A percentile compares a stretch with the other conserved stretches of the same genome.
These are phyloP conservation scores for Lichtheimia ornata DNA, from an alignment of 371 early-diverging fungal species.

Conservation along the genomic window DNA sequence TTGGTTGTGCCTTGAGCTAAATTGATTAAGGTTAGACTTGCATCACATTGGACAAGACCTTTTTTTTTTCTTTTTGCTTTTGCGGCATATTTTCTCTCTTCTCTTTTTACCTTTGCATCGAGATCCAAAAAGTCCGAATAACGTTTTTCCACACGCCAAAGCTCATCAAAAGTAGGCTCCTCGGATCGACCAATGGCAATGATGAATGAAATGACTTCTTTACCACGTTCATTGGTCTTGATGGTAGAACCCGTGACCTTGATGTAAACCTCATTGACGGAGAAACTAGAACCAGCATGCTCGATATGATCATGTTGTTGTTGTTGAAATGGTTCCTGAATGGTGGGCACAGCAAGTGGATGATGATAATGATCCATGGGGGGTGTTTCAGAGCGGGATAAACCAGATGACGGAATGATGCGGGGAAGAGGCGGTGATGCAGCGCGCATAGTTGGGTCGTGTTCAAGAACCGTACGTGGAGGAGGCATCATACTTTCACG, in stretches of 20 bases:
- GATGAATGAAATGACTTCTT: slow-evolving; percentile 69
- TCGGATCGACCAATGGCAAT: slow-evolving; percentile 43
- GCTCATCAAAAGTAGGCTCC: slow-evolving; percentile 34
- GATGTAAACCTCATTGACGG: slow-evolving; percentile 20
- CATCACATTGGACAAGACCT: too few relatives aligned
- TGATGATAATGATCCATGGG: slow-evolving; percentile 3
- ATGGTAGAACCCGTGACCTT: slow-evolving; percentile 74
- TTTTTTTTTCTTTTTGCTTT: too few relatives aligned
- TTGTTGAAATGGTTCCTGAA: slow-evolving; percentile 11
- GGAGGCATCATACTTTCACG: slow-evolving; percentile 17
- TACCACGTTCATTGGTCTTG: slow-evolving; percentile 75
- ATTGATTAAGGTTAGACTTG: background rate
- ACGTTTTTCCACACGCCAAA: slow-evolving; percentile 84
- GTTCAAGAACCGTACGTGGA: slow-evolving; percentile 17
- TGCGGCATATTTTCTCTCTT: background rate
- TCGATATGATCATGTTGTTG: background rate
- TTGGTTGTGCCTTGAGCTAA: slow-evolving; percentile 54
- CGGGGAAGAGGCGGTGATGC: slow-evolving; percentile 38
- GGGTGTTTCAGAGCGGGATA: too few relatives aligned
- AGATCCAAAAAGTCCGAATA: slow-evolving; percentile 84
- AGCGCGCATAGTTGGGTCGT: slow-evolving; percentile 42
- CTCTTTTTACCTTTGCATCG: slow-evolving; percentile 64
- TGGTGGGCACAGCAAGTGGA: background rate
- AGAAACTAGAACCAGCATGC: background rate
- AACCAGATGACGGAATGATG: background rate